phyloP scores from a whole-genome alignment of 768 basidiomycete genomes.

The Sutorius australiensis region DNA sequence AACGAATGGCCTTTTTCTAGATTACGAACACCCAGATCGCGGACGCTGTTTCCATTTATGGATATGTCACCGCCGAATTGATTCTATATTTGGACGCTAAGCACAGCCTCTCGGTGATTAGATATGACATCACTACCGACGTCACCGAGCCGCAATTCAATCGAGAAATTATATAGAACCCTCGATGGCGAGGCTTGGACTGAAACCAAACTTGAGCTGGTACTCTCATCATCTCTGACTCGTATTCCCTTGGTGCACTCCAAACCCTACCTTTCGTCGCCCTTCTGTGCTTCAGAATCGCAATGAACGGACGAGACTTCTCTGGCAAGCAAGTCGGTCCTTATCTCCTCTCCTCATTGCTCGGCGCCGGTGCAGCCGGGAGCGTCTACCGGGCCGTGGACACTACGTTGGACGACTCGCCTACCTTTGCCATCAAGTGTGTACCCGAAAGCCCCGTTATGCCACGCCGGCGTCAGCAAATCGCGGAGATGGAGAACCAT shows the following conservation, averaged over 20 bases:
- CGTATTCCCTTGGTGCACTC: neutral
- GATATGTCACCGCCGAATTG: neutral
- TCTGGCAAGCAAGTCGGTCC: slow-evolving; percentile 52
- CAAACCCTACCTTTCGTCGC: neutral
- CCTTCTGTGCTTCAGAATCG: neutral
- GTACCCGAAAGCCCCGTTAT: too few species aligned
- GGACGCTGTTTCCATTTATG: neutral
- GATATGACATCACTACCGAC: neutral
- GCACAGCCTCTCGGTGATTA: neutral
- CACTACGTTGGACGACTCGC: slow-evolving; percentile 33
- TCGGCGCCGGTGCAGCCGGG: slow-evolving; percentile 76
- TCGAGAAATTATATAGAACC: neutral
- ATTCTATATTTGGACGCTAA: neutral
- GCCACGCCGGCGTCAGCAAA: too few species aligned
- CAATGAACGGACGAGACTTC: slow-evolving; percentile 38
- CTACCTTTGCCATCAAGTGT: slow-evolving; percentile 31
- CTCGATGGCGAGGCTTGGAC: neutral
- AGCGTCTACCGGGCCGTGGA: slow-evolving; percentile 74
- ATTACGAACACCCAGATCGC: neutral
- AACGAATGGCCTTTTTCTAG: neutral
- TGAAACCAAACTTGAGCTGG: neutral
- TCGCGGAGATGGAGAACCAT: too few species aligned
- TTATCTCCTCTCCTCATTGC: slow-evolving; percentile 54
- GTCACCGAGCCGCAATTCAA: neutral
- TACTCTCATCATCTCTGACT: neutral